These are phyloP conservation scores for Pythium brachiatum DNA, from an alignment of 352 stramenopile species.

Conservation along the genomic window DNA sequence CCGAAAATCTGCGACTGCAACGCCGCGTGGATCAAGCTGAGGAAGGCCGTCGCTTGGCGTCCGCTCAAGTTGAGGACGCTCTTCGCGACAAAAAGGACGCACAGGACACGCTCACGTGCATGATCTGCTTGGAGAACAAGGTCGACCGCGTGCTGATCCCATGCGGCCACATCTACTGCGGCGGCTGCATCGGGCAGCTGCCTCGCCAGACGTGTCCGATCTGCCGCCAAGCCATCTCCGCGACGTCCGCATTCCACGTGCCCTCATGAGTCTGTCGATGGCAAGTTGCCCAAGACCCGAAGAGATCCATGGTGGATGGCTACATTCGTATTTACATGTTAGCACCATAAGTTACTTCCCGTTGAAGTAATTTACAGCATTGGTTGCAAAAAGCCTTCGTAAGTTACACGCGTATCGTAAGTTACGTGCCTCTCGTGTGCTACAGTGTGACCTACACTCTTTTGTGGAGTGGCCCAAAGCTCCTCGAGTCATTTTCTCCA, in stretches of 20 bases:
- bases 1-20: conserved; percentile 61
- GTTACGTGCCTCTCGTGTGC: background rate
- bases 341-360: background rate
- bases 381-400: background rate
- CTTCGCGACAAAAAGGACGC: conserved; percentile 74
- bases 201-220: conserved; percentile 66
- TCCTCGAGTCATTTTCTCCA: conserved; percentile 5
- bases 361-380: background rate
- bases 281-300: background rate
- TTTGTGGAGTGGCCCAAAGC: background rate
- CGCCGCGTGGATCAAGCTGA: conserved; percentile 62
- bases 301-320: background rate
- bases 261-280: conserved; percentile 35
- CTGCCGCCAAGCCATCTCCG: conserved; percentile 58
- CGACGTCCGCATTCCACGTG: conserved; percentile 66
- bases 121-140: conserved; percentile 78
- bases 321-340: too few relatives aligned
- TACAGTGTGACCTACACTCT: background rate
- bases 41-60: conserved; percentile 51
- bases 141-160: conserved; percentile 81
- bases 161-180: conserved; percentile 83
- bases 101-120: conserved; percentile 71
- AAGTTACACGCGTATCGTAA: background rate
- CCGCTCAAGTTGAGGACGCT: conserved; percentile 60
- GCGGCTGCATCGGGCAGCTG: conserved; percentile 55